Evolutionary conservation across 2,329 filamentous ascomycete species (phyloP).

Genomic region (Cladosporium austrohemisphaericum): DNA sequence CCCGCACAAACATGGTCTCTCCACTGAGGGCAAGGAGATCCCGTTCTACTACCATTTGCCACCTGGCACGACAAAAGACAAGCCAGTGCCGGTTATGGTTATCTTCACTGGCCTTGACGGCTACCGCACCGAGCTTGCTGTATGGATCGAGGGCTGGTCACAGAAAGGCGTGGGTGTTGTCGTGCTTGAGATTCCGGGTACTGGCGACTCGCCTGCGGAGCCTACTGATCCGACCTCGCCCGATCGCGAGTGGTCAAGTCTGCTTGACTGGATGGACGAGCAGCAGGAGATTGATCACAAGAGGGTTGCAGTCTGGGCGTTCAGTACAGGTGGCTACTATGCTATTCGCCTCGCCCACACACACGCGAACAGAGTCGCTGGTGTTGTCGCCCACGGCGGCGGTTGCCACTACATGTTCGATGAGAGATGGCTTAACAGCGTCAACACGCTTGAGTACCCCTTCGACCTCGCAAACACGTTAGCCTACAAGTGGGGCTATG

Average conservation of each 20-base stretch:
- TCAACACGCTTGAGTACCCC: slow-evolving; percentile 57
- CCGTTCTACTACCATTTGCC: slow-evolving; percentile 65
- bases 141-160: slow-evolving; percentile 51
- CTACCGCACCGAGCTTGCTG: slow-evolving; percentile 54
- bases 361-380: slow-evolving; percentile 49
- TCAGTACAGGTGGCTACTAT: slow-evolving; percentile 58
- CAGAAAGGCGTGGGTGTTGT: slow-evolving; percentile 48
- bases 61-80: slow-evolving; percentile 36
- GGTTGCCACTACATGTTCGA: slow-evolving; percentile 59
- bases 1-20: slow-evolving; percentile 52
- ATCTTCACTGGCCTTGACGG: slow-evolving; percentile 59
- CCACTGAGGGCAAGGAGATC: slow-evolving; percentile 53
- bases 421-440: slow-evolving; percentile 50
- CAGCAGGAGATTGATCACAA: slow-evolving; percentile 47
- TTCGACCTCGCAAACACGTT: slow-evolving; percentile 54
- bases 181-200: slow-evolving; percentile 56
- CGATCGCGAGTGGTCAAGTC: slow-evolving; percentile 51
- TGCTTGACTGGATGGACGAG: slow-evolving; percentile 53
- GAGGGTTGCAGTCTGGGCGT: slow-evolving; percentile 53
- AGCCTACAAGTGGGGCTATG: slow-evolving; percentile 48
- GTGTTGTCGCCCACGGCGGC: slow-evolving; percentile 53
- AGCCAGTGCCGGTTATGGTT: slow-evolving; percentile 50
- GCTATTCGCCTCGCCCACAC: slow-evolving; percentile 56
- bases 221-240: slow-evolving; percentile 46
- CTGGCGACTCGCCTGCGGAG: slow-evolving; percentile 53